Evolutionary conservation across 1,139 yeast species (phyloP).

Genomic region (Kluyveromyces sp.): DNA sequence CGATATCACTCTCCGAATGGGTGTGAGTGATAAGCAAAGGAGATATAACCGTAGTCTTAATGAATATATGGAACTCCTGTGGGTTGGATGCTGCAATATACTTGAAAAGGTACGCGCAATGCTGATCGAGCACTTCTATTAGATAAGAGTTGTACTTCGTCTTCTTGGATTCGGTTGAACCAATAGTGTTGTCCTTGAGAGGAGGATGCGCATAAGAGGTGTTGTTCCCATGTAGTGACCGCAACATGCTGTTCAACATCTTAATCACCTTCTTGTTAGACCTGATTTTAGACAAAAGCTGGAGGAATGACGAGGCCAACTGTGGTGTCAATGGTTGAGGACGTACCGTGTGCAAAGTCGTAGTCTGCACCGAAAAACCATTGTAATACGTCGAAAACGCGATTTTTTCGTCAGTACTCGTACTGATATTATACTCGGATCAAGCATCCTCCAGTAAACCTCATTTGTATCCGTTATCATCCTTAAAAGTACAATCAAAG

Average conservation of each 20-base stretch:
- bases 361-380: slow-evolving; percentile 26
- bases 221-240: slow-evolving; percentile 14
- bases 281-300: slow-evolving; percentile 17
- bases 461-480: slow-evolving; percentile 24
- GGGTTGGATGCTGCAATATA: slow-evolving; percentile 28
- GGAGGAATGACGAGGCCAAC: slow-evolving; percentile 17
- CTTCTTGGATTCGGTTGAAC: neutral
- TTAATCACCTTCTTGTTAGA: slow-evolving; percentile 17
- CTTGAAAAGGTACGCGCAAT: slow-evolving; percentile 21
- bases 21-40: slow-evolving; percentile 19
- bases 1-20: slow-evolving; percentile 15
- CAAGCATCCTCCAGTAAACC: slow-evolving; percentile 18
- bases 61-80: slow-evolving; percentile 17
- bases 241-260: slow-evolving; percentile 15
- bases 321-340: slow-evolving; percentile 21
- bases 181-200: slow-evolving; percentile 1
- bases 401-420: slow-evolving; percentile 10
- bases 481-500: slow-evolving; percentile 21
- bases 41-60: slow-evolving; percentile 14
- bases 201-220: slow-evolving; percentile 8
- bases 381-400: slow-evolving; percentile 15
- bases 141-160: slow-evolving; percentile 11
- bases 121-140: slow-evolving; percentile 19
- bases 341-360: slow-evolving; percentile 19
- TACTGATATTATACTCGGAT: neutral